These are phyloP conservation scores for Biancaea sappan DNA, from an alignment of 306 rosid species.

Conservation along the genomic window DNA sequence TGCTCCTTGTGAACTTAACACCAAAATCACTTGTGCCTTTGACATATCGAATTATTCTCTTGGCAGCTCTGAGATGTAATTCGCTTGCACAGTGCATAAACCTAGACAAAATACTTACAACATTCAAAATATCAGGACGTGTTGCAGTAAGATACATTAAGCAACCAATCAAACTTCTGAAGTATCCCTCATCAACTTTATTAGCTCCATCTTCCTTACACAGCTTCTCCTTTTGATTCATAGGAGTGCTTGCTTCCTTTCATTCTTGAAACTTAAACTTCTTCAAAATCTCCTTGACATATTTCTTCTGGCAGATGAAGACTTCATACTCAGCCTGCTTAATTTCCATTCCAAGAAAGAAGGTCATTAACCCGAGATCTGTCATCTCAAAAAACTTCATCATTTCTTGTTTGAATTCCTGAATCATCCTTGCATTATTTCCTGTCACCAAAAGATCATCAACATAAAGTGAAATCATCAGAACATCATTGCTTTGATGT, in stretches of 20 bases:
- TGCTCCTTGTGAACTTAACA: neutral
- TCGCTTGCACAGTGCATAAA: no score
- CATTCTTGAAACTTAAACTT: neutral
- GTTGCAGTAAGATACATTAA: no score
- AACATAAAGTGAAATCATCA: neutral
- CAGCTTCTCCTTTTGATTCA: no score
- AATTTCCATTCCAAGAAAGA: neutral
- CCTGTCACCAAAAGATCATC: neutral
- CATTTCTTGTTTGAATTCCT: conserved; percentile 2
- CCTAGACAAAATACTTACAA: no score
- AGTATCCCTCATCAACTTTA: no score
- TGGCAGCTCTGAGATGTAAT: no score
- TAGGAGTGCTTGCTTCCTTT: neutral
- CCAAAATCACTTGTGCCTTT: no score
- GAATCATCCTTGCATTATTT: neutral
- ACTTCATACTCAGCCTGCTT: neutral
- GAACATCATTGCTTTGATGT: neutral
- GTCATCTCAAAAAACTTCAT: neutral
- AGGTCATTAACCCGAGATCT: neutral
- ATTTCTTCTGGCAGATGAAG: neutral
- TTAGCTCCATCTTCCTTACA: no score
- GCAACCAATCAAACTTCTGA: no score
- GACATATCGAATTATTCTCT: neutral
- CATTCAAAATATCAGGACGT: no score
- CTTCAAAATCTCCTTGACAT: neutral